A percentile compares a stretch with the other conserved stretches of the same genome.
phyloP scores from a whole-genome alignment of 345 rosid species.

The Pistacia vera region DNA sequence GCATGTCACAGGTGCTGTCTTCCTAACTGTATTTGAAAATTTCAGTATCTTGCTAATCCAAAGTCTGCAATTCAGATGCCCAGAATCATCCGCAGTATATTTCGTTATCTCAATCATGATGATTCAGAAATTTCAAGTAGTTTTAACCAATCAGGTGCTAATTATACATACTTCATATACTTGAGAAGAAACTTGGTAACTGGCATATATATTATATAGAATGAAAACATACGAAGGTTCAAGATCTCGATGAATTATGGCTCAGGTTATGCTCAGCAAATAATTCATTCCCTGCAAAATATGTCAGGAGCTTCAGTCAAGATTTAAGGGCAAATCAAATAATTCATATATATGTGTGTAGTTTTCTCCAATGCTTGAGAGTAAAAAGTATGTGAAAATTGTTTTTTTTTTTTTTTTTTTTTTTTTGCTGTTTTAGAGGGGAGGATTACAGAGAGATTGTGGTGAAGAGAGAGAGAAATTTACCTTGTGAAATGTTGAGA shows the following conservation, averaged over 20 bases:
- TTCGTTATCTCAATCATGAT: constrained; percentile 63
- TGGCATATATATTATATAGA: neutral
- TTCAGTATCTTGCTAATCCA: constrained; percentile 65
- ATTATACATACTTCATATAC: constrained; percentile 3
- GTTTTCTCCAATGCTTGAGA: no score
- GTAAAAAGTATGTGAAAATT: no score
- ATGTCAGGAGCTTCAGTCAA: constrained; percentile 1
- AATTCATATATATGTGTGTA: neutral
- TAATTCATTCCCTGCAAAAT: constrained; percentile 80
- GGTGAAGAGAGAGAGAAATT: no score
- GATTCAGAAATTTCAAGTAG: constrained; percentile 36
- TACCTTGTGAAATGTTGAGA: no score
- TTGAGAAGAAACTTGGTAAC: constrained; percentile 13
- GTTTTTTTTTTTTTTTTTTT: no score
- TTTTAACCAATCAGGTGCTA: constrained; percentile 24
- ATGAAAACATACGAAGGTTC: constrained; percentile 77
- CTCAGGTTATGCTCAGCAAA: constrained; percentile 85
- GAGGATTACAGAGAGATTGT: no score
- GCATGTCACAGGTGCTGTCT: constrained; percentile 48
- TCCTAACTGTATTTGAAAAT: constrained; percentile 60
- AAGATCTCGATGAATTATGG: constrained; percentile 80
- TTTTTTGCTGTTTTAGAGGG: no score
- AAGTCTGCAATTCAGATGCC: constrained; percentile 77
- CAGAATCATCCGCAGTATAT: constrained; percentile 74
- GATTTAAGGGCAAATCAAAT: neutral